phyloP scores from a whole-genome alignment of 1,284 basidiomycete species.

The Moniliella sp. region DNA sequence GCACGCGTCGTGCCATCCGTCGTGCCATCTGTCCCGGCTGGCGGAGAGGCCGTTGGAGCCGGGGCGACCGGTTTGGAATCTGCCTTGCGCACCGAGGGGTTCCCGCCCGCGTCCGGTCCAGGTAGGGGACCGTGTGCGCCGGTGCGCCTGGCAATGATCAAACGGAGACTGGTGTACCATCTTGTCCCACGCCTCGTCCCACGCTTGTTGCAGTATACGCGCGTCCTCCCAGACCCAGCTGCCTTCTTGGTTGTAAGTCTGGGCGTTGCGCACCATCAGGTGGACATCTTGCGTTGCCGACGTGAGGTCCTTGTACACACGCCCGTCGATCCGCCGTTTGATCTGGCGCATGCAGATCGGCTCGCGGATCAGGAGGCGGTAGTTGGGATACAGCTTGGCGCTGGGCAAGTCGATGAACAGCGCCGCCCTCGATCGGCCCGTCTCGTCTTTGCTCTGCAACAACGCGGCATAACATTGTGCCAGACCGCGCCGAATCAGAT shows the following conservation, averaged over 20 bases:
- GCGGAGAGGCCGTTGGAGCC: too few species aligned
- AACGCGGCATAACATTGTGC: not conserved
- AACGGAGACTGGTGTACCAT: too few species aligned
- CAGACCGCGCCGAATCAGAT: not conserved
- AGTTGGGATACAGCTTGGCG: too few species aligned
- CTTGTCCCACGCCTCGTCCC: too few species aligned
- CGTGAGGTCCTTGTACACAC: conserved; percentile 59
- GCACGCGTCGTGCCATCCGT: too few species aligned
- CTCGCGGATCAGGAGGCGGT: conserved; percentile 2
- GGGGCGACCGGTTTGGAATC: too few species aligned
- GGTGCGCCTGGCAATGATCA: too few species aligned
- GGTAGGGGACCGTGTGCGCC: too few species aligned
- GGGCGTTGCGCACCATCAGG: conserved; percentile 78
- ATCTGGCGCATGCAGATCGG: conserved; percentile 75
- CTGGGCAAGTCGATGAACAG: conserved; percentile 38
- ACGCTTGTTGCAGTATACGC: too few species aligned
- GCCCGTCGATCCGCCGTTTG: conserved; percentile 54
- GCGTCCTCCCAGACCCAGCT: conserved; percentile 85
- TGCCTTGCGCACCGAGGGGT: too few species aligned
- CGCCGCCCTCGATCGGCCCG: conserved; percentile 55
- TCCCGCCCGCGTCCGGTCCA: too few species aligned
- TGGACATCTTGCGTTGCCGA: conserved; percentile 55
- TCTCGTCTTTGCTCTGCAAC: conserved; percentile 26
- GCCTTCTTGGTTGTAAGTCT: conserved; percentile 41
- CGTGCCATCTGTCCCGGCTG: too few species aligned